Percentiles rank a stretch among this genome's conserved stretches.
Conservation (phyloP, 768 basidiomycete species). For the Suillus variegatus region DNA sequence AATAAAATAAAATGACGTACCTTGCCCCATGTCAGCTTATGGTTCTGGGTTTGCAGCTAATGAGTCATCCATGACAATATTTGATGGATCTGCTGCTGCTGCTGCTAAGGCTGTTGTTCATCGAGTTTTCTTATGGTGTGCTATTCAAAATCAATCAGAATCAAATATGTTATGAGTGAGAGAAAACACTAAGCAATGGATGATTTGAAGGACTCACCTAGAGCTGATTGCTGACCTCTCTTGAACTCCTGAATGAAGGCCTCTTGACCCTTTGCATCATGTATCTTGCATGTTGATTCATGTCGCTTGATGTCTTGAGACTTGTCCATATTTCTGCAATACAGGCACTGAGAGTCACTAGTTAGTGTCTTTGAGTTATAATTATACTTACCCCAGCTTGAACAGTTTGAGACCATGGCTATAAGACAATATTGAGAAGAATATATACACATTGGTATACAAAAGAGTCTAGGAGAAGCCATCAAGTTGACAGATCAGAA, state of each 20-base stretch:
- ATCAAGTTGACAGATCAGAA: not conserved
- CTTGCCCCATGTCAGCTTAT: not conserved
- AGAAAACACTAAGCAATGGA: too few relatives aligned
- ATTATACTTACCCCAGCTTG: not conserved
- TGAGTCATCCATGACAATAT: not conserved
- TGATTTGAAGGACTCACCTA: not conserved
- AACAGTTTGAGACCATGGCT: not conserved
- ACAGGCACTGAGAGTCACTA: not conserved
- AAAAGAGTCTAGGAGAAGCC: not conserved
- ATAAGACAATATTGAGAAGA: not conserved
- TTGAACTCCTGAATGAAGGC: not conserved
- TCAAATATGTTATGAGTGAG: too few relatives aligned
- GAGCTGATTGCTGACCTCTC: not conserved
- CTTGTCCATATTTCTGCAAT: not conserved
- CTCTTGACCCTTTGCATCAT: not conserved
- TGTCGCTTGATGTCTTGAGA: not conserved
- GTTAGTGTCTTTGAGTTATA: not conserved
- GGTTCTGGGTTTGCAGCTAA: not conserved
- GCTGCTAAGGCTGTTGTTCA: not conserved
- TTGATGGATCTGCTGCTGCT: not conserved
- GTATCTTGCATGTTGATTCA: not conserved
- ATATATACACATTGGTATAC: not conserved
- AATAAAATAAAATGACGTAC: not conserved
- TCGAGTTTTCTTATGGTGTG: not conserved
- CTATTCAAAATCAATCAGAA: not conserved